Evolutionary conservation across 176 grass and related monocot species (phyloP).

Genomic region (Musa acuminata): DNA sequence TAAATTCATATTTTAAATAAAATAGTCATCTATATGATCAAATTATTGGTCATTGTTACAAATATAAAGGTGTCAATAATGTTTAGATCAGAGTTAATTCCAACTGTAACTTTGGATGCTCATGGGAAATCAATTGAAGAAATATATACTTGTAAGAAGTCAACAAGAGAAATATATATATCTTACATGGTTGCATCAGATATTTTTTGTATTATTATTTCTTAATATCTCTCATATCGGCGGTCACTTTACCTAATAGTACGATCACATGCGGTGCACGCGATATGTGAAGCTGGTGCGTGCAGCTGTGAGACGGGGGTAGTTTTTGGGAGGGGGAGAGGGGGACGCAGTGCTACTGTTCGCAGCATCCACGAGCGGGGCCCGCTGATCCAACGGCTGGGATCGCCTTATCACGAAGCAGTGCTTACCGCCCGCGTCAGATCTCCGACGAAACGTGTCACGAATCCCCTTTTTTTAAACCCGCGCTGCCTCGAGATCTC

Average conservation of each 20-base stretch:
- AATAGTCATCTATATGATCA: no score
- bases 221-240: not conserved
- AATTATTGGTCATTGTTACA: no score
- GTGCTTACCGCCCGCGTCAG: not conserved
- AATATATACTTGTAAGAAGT: no score
- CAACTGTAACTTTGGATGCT: no score
- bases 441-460: not conserved
- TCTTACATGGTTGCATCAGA: no score
- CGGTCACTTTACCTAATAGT: not conserved
- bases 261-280: not conserved
- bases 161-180: no score
- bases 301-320: not conserved
- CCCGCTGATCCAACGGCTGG: conserved; percentile 1
- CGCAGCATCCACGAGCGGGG: not conserved
- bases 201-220: not conserved
- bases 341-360: no score
- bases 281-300: not conserved
- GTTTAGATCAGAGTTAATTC: no score
- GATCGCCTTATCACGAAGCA: not conserved
- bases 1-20: no score
- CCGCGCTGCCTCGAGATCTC: conserved; percentile 10
- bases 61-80: no score
- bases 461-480: not conserved
- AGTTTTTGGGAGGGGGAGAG: not conserved
- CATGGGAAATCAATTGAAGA: no score